Evolutionary conservation across 2,329 filamentous ascomycete genomes (phyloP).

Genomic region (Hyphodiscus sp.): DNA sequence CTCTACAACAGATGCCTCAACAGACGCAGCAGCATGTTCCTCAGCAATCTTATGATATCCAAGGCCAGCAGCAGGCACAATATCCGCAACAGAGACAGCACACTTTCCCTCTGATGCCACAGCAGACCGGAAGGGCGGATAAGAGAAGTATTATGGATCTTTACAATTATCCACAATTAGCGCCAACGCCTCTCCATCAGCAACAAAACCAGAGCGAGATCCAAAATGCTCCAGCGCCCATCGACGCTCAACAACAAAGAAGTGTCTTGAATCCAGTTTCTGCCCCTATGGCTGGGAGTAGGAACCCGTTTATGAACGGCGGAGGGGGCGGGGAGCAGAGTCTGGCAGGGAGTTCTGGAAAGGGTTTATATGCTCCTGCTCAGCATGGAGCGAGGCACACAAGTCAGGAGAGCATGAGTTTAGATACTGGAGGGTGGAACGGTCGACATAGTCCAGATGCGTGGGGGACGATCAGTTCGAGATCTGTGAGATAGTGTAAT

Average conservation of each 20-base stretch:
- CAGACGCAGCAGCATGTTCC: constrained; percentile 1
- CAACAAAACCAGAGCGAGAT: constrained; percentile 15
- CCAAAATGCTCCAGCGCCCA: constrained; percentile 5
- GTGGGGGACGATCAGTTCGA: constrained; percentile 57
- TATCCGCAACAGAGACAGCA: constrained; percentile 32
- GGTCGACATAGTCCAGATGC: constrained; percentile 75
- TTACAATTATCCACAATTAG: constrained; percentile 46
- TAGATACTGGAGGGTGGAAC: constrained; percentile 43
- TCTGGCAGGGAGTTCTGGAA: constrained; percentile 22
- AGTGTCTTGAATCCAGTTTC: constrained; percentile 13
- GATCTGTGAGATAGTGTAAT: constrained; percentile 25
- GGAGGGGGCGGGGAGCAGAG: constrained; percentile 16
- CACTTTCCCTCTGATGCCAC: constrained; percentile 33
- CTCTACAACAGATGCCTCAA: constrained; percentile 12
- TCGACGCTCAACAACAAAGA: constrained; percentile 8
- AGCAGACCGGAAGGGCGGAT: constrained; percentile 48
- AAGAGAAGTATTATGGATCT: constrained; percentile 72
- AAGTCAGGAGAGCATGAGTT: constrained; percentile 64
- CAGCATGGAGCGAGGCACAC: constrained; percentile 35
- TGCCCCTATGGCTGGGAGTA: constrained; percentile 16
- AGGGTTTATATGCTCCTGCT: constrained; percentile 13
- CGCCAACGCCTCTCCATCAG: constrained; percentile 19
- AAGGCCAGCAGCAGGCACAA: constrained; percentile 34
- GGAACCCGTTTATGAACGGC: constrained; percentile 28
- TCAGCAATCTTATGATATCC: constrained; percentile 25